phyloP scores from a whole-genome alignment of 164 flowering plant genomes.

The Cinnamomum chago region DNA sequence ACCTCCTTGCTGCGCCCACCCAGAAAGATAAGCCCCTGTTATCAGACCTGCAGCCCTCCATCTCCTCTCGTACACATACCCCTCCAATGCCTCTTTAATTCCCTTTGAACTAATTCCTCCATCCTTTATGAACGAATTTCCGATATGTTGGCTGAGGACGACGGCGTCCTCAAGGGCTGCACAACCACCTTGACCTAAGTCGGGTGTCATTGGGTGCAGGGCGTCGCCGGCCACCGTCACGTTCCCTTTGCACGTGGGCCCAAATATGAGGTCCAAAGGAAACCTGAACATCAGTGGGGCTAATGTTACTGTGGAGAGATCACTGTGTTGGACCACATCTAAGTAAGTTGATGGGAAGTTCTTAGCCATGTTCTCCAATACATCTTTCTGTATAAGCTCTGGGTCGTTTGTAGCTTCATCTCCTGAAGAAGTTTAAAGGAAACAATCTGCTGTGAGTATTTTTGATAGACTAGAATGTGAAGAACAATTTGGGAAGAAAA shows the following conservation, averaged over 20 bases:
- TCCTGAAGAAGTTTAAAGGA: neutral
- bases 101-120: neutral
- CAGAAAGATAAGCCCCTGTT: conserved; percentile 5
- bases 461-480: neutral
- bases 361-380: conserved; percentile 14
- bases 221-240: conserved; percentile 48
- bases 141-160: conserved; percentile 32
- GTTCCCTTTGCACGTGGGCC: conserved; percentile 18
- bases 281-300: conserved; percentile 34
- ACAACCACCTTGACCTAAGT: conserved; percentile 45
- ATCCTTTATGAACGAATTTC: conserved; percentile 7
- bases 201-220: conserved; percentile 56
- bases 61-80: conserved; percentile 16
- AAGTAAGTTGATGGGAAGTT: conserved; percentile 16
- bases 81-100: conserved; percentile 8
- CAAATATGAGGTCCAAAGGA: conserved; percentile 36
- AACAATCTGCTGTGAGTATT: neutral
- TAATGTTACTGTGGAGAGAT: conserved; percentile 12
- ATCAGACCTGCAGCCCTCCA: conserved; percentile 16
- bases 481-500: neutral
- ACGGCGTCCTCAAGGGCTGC: conserved; percentile 45
- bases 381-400: conserved; percentile 16
- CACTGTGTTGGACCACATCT: conserved; percentile 22
- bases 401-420: conserved; percentile 8
- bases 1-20: conserved; percentile 12